These are phyloP conservation scores for Calonectria naviculata DNA, from an alignment of 2,329 filamentous ascomycete species.

Conservation along the genomic window DNA sequence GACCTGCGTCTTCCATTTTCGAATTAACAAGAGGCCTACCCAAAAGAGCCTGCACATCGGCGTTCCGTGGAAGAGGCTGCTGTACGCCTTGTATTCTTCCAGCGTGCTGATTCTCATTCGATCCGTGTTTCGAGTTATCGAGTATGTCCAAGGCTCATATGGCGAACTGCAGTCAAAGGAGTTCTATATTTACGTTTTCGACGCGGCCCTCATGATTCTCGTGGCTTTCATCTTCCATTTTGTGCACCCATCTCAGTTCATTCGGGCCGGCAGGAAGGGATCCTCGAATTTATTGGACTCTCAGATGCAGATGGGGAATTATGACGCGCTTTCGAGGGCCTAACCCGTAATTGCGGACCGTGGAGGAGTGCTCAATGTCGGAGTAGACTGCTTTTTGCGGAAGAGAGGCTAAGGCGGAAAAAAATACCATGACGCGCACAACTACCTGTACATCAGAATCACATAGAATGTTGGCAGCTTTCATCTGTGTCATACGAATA, in stretches of 20 bases:
- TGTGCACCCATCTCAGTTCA: constrained; percentile 8
- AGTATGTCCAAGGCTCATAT: constrained; percentile 47
- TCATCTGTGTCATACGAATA: background rate
- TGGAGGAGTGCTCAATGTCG: no score
- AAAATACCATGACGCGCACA: no score
- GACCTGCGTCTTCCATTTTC: constrained; percentile 54
- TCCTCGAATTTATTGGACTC: background rate
- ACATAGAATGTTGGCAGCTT: background rate
- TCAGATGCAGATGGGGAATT: constrained; percentile 1
- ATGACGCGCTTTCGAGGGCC: background rate
- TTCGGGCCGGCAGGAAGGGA: background rate
- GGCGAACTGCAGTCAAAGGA: constrained; percentile 45
- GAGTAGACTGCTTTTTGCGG: background rate
- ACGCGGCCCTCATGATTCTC: constrained; percentile 45
- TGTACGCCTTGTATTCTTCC: constrained; percentile 27
- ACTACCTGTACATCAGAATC: background rate
- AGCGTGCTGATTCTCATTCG: constrained; percentile 49
- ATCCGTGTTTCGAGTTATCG: constrained; percentile 51
- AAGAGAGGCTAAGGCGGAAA: background rate
- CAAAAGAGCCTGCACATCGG: background rate
- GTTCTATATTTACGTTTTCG: constrained; percentile 45
- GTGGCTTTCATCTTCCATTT: constrained; percentile 26
- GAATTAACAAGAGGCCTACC: constrained; percentile 21
- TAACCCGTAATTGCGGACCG: background rate
- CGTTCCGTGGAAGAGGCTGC: constrained; percentile 42